Conservation (phyloP, 352 stramenopile species). For the Globisporangium radiosum region DNA sequence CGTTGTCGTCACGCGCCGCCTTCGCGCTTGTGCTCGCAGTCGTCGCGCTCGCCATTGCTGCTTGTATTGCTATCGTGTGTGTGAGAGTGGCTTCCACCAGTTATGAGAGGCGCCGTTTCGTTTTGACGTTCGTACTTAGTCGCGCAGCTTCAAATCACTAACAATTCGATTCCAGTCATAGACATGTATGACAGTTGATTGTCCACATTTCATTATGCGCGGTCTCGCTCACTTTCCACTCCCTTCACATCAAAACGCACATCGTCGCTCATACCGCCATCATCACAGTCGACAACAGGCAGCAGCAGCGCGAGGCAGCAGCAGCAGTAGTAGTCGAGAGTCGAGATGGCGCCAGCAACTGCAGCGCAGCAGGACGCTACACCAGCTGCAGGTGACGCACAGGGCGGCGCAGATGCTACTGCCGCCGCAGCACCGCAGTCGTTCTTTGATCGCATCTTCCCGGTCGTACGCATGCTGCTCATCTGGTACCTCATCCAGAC, state of each 20-base stretch:
- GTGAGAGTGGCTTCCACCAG: neutral
- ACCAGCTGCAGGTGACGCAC: neutral
- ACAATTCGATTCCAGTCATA: neutral
- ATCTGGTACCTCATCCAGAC: constrained; percentile 80
- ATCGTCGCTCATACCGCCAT: too few relatives aligned
- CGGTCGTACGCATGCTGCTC: constrained; percentile 64
- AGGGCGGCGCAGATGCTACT: constrained; percentile 2
- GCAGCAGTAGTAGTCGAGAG: too few relatives aligned
- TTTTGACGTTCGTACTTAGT: neutral
- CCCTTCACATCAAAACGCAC: too few relatives aligned
- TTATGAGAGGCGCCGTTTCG: neutral
- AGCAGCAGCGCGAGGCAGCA: neutral
- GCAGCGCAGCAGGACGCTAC: neutral
- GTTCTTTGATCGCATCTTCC: constrained; percentile 55
- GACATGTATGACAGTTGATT: neutral
- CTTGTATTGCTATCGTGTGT: neutral
- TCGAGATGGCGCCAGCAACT: neutral
- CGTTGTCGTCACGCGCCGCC: neutral
- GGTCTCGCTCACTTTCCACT: too few relatives aligned
- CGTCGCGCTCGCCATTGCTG: too few relatives aligned
- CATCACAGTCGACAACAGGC: too few relatives aligned
- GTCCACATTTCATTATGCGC: too few relatives aligned
- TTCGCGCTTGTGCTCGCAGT: too few relatives aligned
- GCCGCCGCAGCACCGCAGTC: constrained; percentile 22
- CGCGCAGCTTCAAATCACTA: neutral